Evolutionary conservation across 331 rosid species (phyloP).

Genomic region (Pyrus hybrid): DNA sequence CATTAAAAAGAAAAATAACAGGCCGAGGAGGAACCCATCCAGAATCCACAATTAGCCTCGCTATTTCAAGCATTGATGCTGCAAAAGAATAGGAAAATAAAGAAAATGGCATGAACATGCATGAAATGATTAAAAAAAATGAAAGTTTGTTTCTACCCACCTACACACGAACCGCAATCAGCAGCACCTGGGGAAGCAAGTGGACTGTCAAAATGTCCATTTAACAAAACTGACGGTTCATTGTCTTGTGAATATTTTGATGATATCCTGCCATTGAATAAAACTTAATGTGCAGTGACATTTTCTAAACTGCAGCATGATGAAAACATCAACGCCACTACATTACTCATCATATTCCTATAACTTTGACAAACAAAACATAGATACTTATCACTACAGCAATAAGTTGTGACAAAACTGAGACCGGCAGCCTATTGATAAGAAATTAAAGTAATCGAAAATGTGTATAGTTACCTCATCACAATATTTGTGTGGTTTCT

Average conservation of each 20-base stretch:
- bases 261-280: constrained; percentile 56
- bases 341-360: neutral
- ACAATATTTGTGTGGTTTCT: constrained; percentile 73
- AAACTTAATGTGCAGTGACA: constrained; percentile 12
- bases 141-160: constrained; percentile 42
- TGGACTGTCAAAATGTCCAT: constrained; percentile 89
- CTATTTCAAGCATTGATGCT: constrained; percentile 94
- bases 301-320: constrained; percentile 1
- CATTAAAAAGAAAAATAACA: constrained; percentile 87
- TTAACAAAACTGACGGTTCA: constrained; percentile 76
- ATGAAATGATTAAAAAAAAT: constrained; percentile 1
- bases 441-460: neutral
- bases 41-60: constrained; percentile 79
- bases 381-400: neutral
- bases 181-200: constrained; percentile 98
- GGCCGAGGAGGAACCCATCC: constrained; percentile 77
- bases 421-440: neutral
- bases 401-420: neutral
- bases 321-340: constrained; percentile 1
- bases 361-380: neutral
- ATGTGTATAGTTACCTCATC: constrained; percentile 51
- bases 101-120: neutral
- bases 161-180: constrained; percentile 98
- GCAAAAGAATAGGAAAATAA: constrained; percentile 6
- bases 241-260: constrained; percentile 55